These are phyloP conservation scores for Stachybotrys chartarum DNA, from an alignment of 2,329 filamentous ascomycete genomes.

Conservation along the genomic window DNA sequence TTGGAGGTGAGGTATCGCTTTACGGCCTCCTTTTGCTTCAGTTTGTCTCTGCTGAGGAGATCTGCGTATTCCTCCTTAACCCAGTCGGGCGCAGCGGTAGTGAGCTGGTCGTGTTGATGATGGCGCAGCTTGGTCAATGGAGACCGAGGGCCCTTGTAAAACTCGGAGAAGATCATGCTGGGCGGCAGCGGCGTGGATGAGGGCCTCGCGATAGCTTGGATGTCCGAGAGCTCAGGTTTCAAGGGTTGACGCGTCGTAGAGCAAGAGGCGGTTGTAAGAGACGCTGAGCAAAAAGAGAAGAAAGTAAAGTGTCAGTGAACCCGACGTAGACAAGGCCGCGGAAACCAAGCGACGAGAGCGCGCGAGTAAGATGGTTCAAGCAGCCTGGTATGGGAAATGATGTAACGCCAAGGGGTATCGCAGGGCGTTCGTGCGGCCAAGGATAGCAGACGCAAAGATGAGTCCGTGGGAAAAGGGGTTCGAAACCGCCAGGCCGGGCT, in stretches of 20 bases:
- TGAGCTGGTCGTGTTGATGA: slow-evolving; percentile 20
- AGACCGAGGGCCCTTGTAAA: slow-evolving; percentile 49
- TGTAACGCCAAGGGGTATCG: neutral
- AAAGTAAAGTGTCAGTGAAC: neutral
- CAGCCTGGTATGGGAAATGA: neutral
- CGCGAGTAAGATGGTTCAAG: neutral
- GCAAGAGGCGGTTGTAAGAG: neutral
- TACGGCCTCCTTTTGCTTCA: slow-evolving; percentile 56
- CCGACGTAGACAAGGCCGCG: neutral
- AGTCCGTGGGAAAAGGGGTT: neutral
- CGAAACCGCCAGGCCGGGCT: neutral
- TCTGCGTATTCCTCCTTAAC: slow-evolving; percentile 50
- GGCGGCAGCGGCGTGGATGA: neutral
- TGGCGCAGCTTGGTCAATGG: slow-evolving; percentile 45
- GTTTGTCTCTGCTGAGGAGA: slow-evolving; percentile 54
- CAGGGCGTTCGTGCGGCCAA: neutral
- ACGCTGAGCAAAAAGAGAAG: neutral
- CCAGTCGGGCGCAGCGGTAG: slow-evolving; percentile 23
- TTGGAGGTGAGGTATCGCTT: slow-evolving; percentile 46
- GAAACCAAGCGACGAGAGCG: neutral
- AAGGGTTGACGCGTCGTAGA: neutral
- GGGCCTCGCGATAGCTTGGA: neutral
- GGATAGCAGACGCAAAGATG: neutral
- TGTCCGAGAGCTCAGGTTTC: neutral
- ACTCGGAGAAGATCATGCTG: slow-evolving; percentile 51